Base-by-base conservation (phyloP, 2,329 filamentous ascomycete genomes). In the Delphinella strobiligena region DNA sequence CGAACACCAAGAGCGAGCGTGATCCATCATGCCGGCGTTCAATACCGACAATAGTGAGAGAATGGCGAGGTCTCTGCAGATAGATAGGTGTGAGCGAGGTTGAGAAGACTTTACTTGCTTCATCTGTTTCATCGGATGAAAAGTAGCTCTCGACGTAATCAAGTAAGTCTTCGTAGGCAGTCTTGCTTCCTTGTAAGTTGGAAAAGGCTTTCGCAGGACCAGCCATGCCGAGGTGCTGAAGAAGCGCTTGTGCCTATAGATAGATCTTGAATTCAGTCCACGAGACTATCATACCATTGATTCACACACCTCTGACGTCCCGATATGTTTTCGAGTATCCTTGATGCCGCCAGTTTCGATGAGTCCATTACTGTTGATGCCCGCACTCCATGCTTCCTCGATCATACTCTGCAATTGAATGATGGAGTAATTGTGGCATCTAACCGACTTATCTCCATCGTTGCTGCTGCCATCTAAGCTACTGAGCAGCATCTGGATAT, bases 251-350 rank as follows among this genome's bases (percentile, higher is more conserved):
- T 7, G 22, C 22, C 22, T 27, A 12, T 12, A 27, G 22, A 27
- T n/a, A 12, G 22, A 27, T 27, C 7, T 27, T 27, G 7, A 27
- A 12, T n/a, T n/a, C n/a, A n/a, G n/a, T n/a, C n/a, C n/a, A n/a
- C n/a, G n/a, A 7, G 12, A 27, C 7, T 7, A 27, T 27, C 7
- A 27, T 7, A 27, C 7, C 7, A 27, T 7, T 7, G 22, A 27
- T 7, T 7, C 12, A 27, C 22, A 7, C 36, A 47, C 50, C 68
- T 95, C 88, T 9, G 86, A 78, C 2, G 88, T 95, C 12, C 88
- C 89, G 50, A 96, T 95, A 51, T 89, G 94, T 59, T 95, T 96
- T 45, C 89, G 75, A 0, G 87, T 94, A 12, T 79, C 79, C 48
- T 67, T 75, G 46, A 96, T 82, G 1, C 85, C 85, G 3, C 89